phyloP scores from a whole-genome alignment of 345 rosid species.

The Lumnitzera racemosa region DNA sequence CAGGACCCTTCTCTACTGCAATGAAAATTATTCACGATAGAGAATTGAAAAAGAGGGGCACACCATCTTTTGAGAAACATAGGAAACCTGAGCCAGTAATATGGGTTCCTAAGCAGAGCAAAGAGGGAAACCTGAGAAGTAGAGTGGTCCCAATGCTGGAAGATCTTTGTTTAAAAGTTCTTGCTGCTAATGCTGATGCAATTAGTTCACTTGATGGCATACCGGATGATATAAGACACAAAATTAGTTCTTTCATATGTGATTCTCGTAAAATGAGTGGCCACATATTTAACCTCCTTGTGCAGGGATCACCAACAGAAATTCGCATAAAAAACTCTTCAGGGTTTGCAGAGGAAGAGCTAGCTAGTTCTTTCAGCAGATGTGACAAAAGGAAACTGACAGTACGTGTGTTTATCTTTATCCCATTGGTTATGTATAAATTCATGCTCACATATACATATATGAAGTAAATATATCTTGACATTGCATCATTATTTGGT shows the following conservation, averaged over 20 bases:
- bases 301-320: conserved; percentile 59
- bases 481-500: not conserved
- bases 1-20: conserved; percentile 96
- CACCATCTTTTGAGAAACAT: conserved; percentile 9
- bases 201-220: conserved; percentile 68
- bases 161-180: conserved; percentile 43
- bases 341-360: conserved; percentile 78
- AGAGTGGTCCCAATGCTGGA: conserved; percentile 42
- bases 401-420: conserved; percentile 30
- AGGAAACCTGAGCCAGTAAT: conserved; percentile 20
- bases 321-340: conserved; percentile 71
- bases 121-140: conserved; percentile 11
- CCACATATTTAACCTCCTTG: conserved; percentile 48
- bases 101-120: conserved; percentile 54
- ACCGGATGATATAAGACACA: conserved; percentile 66
- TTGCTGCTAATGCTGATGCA: conserved; percentile 73
- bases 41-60: conserved; percentile 20
- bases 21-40: conserved; percentile 85
- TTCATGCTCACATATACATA: too few species aligned
- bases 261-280: conserved; percentile 56
- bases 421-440: not conserved
- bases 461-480: not conserved
- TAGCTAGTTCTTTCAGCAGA: conserved; percentile 35
- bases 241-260: conserved; percentile 58
- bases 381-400: conserved; percentile 60